A percentile compares a stretch with the other conserved stretches of the same genome.
These are phyloP conservation scores for Striga asiatica DNA, from an alignment of 257 asterid genomes.

Conservation along the genomic window DNA sequence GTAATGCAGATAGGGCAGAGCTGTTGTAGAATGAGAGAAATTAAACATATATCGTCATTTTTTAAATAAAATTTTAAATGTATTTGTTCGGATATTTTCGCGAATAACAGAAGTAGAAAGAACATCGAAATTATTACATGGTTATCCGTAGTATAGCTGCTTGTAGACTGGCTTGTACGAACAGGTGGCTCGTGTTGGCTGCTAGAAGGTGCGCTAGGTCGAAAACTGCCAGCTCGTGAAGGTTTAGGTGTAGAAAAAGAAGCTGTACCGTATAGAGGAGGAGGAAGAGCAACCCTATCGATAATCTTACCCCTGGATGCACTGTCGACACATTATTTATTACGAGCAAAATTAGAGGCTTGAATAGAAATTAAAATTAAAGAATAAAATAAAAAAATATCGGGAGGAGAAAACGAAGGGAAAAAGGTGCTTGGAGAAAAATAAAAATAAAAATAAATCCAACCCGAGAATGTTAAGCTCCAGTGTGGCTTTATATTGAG, in stretches of 20 bases:
- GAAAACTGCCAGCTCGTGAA: conserved; percentile 36
- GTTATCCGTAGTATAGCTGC: conserved; percentile 46
- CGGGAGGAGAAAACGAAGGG: no score
- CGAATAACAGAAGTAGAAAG: background rate
- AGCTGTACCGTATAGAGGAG: conserved; percentile 62
- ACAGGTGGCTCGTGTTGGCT: conserved; percentile 21
- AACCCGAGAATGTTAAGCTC: conserved; percentile 90
- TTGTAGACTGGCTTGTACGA: conserved; percentile 29
- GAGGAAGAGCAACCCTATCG: conserved; percentile 76
- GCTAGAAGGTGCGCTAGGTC: conserved; percentile 66
- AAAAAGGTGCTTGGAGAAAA: background rate
- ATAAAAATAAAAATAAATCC: no score
- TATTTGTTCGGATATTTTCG: no score
- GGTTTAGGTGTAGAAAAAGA: conserved; percentile 46
- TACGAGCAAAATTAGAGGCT: background rate
- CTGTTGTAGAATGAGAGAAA: conserved; percentile 37
- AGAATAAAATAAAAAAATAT: no score
- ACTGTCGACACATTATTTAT: conserved; percentile 38
- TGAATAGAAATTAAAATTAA: no score
- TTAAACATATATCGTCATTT: background rate
- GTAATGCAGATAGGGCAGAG: conserved; percentile 84
- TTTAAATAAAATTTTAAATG: no score
- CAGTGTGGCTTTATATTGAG: conserved; percentile 87
- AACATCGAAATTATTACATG: conserved; percentile 30
- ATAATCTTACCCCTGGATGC: conserved; percentile 54